Evolutionary conservation across 2,329 filamentous ascomycete genomes (phyloP), one percentile per base, ranked within the genome.

Genomic region (Trichoderma sp.): DNA sequence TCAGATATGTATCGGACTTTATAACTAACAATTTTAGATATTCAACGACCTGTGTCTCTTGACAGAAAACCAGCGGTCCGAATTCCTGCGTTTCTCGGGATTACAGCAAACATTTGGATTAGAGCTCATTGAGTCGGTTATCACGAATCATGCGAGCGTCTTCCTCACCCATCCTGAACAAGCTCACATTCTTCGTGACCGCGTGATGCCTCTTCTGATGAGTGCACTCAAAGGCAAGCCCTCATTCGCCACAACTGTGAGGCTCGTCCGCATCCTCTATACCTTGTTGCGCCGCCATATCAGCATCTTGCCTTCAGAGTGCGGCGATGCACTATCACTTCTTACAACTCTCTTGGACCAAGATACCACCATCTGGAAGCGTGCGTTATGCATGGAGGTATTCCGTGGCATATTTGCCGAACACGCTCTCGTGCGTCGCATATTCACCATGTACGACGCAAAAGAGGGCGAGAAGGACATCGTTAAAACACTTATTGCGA

Each of bases 21-120:
- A 11, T 26, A 30, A 64, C 74, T 78, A 64, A 77, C 70, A 18
- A 21, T 9, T 12, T n/a, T 75, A 92, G 88, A 88, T 98, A 32
- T 93, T 99, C 79, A 92, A 94, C 77, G 96, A 99, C 78, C 87
- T 99, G 8, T 97, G 94, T 76, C 87, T 97, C 62, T 85, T 97
- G 76, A 93, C 94, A 0, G 94, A 97, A 79, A 93, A 93, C 39
- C 92, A 96, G 76, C 90, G 91, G 53, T 91, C 95, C 4, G 90
- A 93, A 74, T 97, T 95, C 77, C 86, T 99, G 51, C 90, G 90
- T 36, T 93, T 96, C 76, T 90, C 92, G 14, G 89, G 89, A 4
- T 86, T 98, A 11, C 90, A 93, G 0, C 90, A 94, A 76, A 92
- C 93, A 0, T 96, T 97, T 76, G 93, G 94, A 6, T 84, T 99